Evolutionary conservation across 192 early-diverging fungal genomes (phyloP).

Genomic region (Umbelopsis sp.): DNA sequence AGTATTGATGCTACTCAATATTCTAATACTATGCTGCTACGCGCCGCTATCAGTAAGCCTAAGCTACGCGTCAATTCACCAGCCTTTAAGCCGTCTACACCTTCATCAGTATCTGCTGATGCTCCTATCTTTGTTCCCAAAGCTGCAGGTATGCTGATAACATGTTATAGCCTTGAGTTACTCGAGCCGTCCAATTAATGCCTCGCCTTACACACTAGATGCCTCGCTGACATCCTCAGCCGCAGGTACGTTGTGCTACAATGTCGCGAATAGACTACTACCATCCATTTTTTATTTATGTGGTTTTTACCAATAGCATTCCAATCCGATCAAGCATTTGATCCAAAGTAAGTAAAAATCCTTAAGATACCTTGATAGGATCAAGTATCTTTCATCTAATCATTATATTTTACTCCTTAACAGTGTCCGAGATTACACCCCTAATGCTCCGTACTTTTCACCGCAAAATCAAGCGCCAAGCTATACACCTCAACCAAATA

Average conservation of each 20-base stretch:
- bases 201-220: background rate
- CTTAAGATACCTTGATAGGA: background rate
- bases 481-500: background rate
- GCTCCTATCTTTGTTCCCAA: slow-evolving; percentile 66
- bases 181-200: too few species aligned
- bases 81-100: slow-evolving; percentile 13
- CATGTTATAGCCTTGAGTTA: too few species aligned
- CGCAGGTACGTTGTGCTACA: background rate
- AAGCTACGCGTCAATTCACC: slow-evolving; percentile 25
- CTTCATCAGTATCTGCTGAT: slow-evolving; percentile 52
- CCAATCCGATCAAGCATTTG: slow-evolving; percentile 12
- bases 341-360: background rate
- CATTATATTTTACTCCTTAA: background rate
- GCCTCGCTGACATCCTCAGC: background rate
- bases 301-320: background rate
- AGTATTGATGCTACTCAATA: too few species aligned
- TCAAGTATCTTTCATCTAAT: background rate
- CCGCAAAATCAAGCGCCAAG: background rate
- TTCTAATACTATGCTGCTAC: too few species aligned
- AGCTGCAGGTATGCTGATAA: slow-evolving; percentile 18
- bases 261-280: background rate
- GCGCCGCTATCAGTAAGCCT: background rate
- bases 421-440: slow-evolving; percentile 8
- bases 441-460: slow-evolving; percentile 12
- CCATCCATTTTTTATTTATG: background rate